Conservation (phyloP, 176 grass and related monocot species). For the Tillandsia leiboldiana region DNA sequence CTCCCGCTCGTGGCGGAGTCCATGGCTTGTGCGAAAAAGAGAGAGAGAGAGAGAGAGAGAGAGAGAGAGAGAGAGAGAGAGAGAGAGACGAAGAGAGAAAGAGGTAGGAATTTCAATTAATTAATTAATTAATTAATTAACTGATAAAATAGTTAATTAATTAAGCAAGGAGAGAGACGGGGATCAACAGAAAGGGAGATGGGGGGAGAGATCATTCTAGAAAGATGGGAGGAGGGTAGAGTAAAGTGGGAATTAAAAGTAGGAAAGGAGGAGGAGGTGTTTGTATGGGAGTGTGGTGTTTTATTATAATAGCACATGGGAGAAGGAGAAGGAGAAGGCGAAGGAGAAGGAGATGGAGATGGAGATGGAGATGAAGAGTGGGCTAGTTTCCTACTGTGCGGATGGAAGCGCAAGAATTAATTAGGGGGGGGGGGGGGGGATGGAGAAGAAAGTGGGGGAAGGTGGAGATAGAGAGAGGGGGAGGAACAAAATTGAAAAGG, state of each 20-base stretch:
- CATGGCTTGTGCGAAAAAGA: conserved; percentile 19
- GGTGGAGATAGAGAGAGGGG: conserved; percentile 20
- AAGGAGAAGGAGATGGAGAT: too few species aligned
- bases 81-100: neutral
- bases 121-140: too few species aligned
- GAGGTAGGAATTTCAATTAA: too few species aligned
- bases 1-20: conserved; percentile 77
- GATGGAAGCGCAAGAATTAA: too few species aligned
- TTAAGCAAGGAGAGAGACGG: too few species aligned
- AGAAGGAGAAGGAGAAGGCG: too few species aligned
- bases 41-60: neutral
- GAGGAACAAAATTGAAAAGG: neutral
- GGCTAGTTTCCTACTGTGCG: too few species aligned
- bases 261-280: conserved; percentile 22
- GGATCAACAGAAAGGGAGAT: neutral
- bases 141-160: too few species aligned
- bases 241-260: conserved; percentile 7
- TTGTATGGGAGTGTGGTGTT: too few species aligned
- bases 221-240: conserved; percentile 2
- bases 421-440: too few species aligned
- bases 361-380: too few species aligned
- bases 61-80: neutral
- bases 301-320: too few species aligned
- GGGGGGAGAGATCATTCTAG: conserved; percentile 18
- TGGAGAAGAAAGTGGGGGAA: neutral